Percentiles rank a stretch among this genome's conserved stretches.
Evolutionary conservation across 2,329 filamentous ascomycete genomes (phyloP).

Genomic region (Paraphaeosphaeria minitans): DNA sequence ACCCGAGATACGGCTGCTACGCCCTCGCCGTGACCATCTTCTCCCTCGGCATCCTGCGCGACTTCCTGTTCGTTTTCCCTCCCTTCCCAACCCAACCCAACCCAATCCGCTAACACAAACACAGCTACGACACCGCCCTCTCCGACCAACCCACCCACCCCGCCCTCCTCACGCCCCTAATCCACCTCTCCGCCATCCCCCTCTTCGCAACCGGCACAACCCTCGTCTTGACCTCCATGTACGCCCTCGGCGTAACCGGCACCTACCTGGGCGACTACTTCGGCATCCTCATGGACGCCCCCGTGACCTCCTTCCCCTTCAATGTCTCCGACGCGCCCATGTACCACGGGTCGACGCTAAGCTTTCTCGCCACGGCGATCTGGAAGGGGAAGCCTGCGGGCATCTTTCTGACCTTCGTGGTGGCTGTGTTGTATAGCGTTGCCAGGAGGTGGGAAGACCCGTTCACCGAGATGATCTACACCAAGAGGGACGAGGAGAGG

Average conservation of each 20-base stretch:
- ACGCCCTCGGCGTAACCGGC: conserved; percentile 88
- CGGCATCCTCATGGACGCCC: conserved; percentile 93
- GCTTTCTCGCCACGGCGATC: conserved; percentile 86
- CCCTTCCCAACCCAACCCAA: neutral
- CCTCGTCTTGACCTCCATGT: conserved; percentile 88
- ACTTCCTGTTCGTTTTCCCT: conserved; percentile 55
- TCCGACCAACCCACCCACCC: conserved; percentile 76
- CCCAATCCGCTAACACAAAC: neutral
- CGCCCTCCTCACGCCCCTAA: conserved; percentile 64
- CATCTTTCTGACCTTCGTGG: conserved; percentile 73
- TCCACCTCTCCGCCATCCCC: conserved; percentile 68
- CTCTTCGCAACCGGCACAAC: conserved; percentile 79
- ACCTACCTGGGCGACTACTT: conserved; percentile 99
- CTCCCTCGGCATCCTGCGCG: conserved; percentile 85
- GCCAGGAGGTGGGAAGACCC: conserved; percentile 90
- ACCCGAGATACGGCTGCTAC: conserved; percentile 83
- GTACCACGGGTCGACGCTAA: conserved; percentile 94
- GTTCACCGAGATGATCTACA: conserved; percentile 92
- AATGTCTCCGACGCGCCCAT: conserved; percentile 89
- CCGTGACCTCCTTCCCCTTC: conserved; percentile 95
- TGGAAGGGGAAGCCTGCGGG: conserved; percentile 88
- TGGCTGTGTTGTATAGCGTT: conserved; percentile 77
- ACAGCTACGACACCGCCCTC: conserved; percentile 84
- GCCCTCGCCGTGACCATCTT: conserved; percentile 88
- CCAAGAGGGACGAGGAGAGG: conserved; percentile 71